Percentiles rank a stretch among this genome's conserved stretches.
These are phyloP conservation scores for Fomitiporia mediterranea DNA, from an alignment of 1,284 basidiomycete species.

Conservation along the genomic window DNA sequence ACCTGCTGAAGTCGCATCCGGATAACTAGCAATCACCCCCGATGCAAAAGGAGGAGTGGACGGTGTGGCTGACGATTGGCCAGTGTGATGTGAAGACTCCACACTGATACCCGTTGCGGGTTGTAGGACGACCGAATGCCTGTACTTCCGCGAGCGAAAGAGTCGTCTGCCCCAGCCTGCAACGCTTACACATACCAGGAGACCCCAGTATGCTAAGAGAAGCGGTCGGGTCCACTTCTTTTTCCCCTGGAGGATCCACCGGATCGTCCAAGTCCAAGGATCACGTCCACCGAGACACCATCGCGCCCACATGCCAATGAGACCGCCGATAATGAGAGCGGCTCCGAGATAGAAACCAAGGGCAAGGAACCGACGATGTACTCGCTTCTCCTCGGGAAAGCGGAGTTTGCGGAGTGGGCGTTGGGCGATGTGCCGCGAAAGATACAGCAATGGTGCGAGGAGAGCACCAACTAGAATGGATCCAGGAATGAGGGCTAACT, in stretches of 20 bases:
- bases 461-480: slow-evolving; percentile 90
- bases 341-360: slow-evolving; percentile 82
- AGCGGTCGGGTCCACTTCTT: slow-evolving; percentile 80
- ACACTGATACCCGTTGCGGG: slow-evolving; percentile 1
- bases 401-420: slow-evolving; percentile 85
- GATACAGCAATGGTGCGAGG: slow-evolving; percentile 89
- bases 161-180: slow-evolving; percentile 92
- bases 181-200: slow-evolving; percentile 77
- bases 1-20: neutral
- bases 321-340: slow-evolving; percentile 71
- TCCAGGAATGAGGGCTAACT: slow-evolving; percentile 90
- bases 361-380: slow-evolving; percentile 82
- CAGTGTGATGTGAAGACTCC: neutral
- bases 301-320: slow-evolving; percentile 90
- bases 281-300: slow-evolving; percentile 84
- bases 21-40: neutral
- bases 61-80: neutral
- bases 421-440: slow-evolving; percentile 91
- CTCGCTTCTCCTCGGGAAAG: slow-evolving; percentile 83
- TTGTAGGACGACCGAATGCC: slow-evolving; percentile 24
- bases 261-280: slow-evolving; percentile 86
- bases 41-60: neutral
- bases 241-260: slow-evolving; percentile 71
- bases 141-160: slow-evolving; percentile 65
- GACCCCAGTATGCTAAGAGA: slow-evolving; percentile 83